Base-by-base conservation (phyloP, 192 early-diverging fungal species). In the Coemansia sp. region DNA sequence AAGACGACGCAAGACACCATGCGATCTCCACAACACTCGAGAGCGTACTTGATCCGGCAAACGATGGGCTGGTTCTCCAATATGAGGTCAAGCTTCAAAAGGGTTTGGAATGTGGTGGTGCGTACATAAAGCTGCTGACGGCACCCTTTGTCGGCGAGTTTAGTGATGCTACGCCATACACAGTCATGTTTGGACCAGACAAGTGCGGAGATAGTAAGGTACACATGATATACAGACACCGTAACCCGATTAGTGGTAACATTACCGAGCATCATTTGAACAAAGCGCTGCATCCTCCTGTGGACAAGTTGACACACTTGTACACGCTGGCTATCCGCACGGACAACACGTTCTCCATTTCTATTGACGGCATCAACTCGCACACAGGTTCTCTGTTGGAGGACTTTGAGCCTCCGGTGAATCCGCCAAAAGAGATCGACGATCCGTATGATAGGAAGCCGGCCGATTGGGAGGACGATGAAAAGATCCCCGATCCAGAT, bases 171-270 rank as follows among this genome's bases (percentile, higher is more conserved):
- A 90, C 94, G 40, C 94, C 94, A 5, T 97, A 95, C 83, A 90
- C 90, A 38, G 57, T 88, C 83, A 93, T 97, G 95, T 97, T 97
- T 82, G 95, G 95, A 42, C 95, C 95, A 13, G 95, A 97, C 85
- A 89, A 89, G 70, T 97, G 95, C 77, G 95, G 92, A 40, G 93
- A 91, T 49, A 94, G 94, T 88, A 95, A 94, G 67, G 87, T 97
- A 32, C 95, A 97, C 79, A 90, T 97, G 53, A 97, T 97, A 72
- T 94, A 93, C 87, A 86, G 92, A 25, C 94, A 97, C 87, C 87
- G 88, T 80, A 95, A 94, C 83, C 94, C 94, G 14, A 70, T 84
- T 45, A 92, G 92, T 12, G 91, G 90, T 8, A 85, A 85, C 61
- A 86, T 88, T 67, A 93, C 92, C 42, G 94, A 97, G 84, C 94